A percentile compares a stretch with the other conserved stretches of the same genome.
Evolutionary conservation across 2,329 filamentous ascomycete species (phyloP).

Genomic region (Rachicladosporium sp.): DNA sequence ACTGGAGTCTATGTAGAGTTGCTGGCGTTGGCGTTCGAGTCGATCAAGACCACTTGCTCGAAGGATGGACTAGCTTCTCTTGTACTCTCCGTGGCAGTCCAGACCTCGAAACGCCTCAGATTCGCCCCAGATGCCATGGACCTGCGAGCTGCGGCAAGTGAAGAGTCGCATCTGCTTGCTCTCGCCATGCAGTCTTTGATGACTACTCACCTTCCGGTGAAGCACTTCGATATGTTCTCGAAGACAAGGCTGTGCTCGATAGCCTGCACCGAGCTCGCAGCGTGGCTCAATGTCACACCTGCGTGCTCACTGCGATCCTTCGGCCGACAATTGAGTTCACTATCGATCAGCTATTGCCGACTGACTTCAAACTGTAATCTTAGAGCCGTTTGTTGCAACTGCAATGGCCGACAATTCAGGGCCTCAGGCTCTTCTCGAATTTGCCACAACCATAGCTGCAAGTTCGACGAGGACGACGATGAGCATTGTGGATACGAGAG

Average conservation of each 20-base stretch:
- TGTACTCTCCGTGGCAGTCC: neutral
- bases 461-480: slow-evolving; percentile 1
- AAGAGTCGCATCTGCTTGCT: neutral
- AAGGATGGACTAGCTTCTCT: neutral
- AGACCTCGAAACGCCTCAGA: neutral
- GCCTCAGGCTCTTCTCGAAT: neutral
- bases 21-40: neutral
- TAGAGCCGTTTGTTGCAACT: neutral
- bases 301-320: neutral
- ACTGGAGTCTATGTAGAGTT: neutral
- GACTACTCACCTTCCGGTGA: neutral
- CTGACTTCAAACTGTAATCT: neutral
- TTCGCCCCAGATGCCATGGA: neutral
- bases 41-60: neutral
- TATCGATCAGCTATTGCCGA: neutral
- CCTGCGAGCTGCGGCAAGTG: neutral
- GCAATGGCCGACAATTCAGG: neutral
- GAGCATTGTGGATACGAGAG: neutral
- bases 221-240: neutral
- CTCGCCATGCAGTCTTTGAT: neutral
- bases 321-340: neutral
- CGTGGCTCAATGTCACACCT: neutral
- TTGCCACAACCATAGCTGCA: neutral
- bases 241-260: neutral
- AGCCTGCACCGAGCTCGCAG: neutral